phyloP scores from a whole-genome alignment of 371 early-diverging fungal species.

The Mortierella sp. region DNA sequence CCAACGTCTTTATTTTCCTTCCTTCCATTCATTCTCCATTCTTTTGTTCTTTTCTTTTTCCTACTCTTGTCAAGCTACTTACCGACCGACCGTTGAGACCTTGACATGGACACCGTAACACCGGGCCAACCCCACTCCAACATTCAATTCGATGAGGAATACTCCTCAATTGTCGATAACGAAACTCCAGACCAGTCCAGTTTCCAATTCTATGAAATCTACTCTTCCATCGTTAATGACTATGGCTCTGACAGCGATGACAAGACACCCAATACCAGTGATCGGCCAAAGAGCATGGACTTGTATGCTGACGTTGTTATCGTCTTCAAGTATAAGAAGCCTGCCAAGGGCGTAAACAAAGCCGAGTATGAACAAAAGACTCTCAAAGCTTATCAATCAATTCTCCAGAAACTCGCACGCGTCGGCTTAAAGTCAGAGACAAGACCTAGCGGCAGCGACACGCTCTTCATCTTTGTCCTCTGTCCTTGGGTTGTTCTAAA shows the following conservation, averaged over 20 bases:
- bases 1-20: neutral
- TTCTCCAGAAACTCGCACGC: conserved; percentile 29
- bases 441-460: conserved; percentile 37
- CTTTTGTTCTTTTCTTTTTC: neutral
- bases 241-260: neutral
- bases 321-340: conserved; percentile 47
- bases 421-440: conserved; percentile 53
- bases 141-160: too few species aligned
- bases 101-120: too few species aligned
- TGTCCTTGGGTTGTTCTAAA: conserved; percentile 53
- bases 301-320: conserved; percentile 47
- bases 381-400: conserved; percentile 38
- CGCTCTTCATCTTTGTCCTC: conserved; percentile 50
- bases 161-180: conserved; percentile 15
- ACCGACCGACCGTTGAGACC: too few species aligned
- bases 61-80: neutral
- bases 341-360: conserved; percentile 18
- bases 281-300: conserved; percentile 33
- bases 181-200: conserved; percentile 3
- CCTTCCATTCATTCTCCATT: conserved; percentile 1
- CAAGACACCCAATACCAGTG: neutral
- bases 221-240: conserved; percentile 25
- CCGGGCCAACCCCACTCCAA: too few species aligned
- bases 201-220: conserved; percentile 34
- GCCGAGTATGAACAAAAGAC: conserved; percentile 44